Base-by-base conservation (phyloP, 2,329 filamentous ascomycete species). In the Akanthomyces uredinophilus region DNA sequence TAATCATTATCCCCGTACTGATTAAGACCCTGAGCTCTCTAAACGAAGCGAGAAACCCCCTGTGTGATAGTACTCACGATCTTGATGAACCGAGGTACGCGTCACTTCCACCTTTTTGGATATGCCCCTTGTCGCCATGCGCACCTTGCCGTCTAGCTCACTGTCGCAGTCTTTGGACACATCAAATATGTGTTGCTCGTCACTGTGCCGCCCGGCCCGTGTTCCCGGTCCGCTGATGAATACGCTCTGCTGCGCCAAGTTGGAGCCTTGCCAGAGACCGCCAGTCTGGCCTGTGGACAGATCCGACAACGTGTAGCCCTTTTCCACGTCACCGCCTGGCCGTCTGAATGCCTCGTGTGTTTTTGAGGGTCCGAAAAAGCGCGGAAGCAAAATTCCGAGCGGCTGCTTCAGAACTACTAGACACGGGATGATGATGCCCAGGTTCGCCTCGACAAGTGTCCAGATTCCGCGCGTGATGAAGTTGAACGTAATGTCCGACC, bases 401-500 rank as follows among this genome's bases (percentile, higher is more conserved):
- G 67, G 67, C 44, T 66, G 68, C 22, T 64, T 65, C 10, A 70
- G 63, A 3, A 65, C 56, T 2, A 74, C 74, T 5, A 77, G 68
- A 62, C 75, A 77, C 46, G 74, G 68, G 60, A 74, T 73, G 16
- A 77, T 70, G 63, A 76, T 72, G 64, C 73, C 75, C 29, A 71
- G 68, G 29, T 73, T 73, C 37, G 75, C 70, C 60, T 78, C 75
- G n/a, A 73, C 66, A 46, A 76, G 68, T 6, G 73, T 74, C 73
- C 74, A 77, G 32, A 70, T 66, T 37, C 68, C 68, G 39, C 66
- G 63, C 4, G 66, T 53, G 35, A 69, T 68, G 20, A 68, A 68
- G 63, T 62, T 65, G 66, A 68, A 72, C 3, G 70, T 71, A 2
- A 64, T 65, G 47, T 77, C 74, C 18, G 65, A 64, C 43, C 69